Percentiles rank a stretch among this genome's conserved stretches.
Evolutionary conservation across 2,329 filamentous ascomycete genomes (phyloP).

Genomic region (Trichoderma sp.): DNA sequence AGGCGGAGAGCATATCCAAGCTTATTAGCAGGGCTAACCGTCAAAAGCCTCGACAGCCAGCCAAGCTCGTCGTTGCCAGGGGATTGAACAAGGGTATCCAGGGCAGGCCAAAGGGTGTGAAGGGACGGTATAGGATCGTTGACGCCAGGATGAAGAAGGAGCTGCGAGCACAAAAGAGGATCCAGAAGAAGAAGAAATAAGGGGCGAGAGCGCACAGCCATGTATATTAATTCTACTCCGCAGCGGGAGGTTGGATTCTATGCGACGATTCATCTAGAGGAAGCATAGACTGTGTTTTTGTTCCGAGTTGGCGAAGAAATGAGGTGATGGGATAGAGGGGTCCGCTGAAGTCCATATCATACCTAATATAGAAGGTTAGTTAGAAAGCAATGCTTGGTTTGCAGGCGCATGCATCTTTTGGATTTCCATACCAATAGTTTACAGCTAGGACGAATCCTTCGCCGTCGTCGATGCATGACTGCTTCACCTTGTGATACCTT

Average conservation of each 20-base stretch:
- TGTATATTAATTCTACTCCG: background rate
- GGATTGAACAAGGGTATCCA: conserved; percentile 81
- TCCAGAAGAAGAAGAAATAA: conserved; percentile 65
- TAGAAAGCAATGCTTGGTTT: background rate
- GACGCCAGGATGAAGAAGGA: conserved; percentile 97
- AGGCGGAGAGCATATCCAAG: conserved; percentile 77
- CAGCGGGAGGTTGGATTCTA: background rate
- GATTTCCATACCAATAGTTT: conserved; percentile 67
- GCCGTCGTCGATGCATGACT: conserved; percentile 62
- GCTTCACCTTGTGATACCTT: conserved; percentile 77
- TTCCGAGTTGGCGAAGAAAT: conserved; percentile 48
- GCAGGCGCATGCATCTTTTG: background rate
- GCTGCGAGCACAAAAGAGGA: conserved; percentile 78
- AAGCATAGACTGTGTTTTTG: background rate
- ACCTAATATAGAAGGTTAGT: conserved; percentile 46
- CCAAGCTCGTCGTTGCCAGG: conserved; percentile 84
- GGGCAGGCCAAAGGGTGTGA: conserved; percentile 84
- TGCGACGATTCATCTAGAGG: background rate
- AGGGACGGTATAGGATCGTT: conserved; percentile 97
- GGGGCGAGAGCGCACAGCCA: background rate
- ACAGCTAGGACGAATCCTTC: conserved; percentile 74
- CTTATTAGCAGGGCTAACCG: conserved; percentile 78
- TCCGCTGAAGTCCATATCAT: conserved; percentile 74
- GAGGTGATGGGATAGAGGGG: conserved; percentile 60
- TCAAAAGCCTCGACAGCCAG: conserved; percentile 79